Evolutionary conservation across 2,329 filamentous ascomycete genomes (phyloP), one percentile per base, ranked within the genome.

Genomic region (Aureobasidium sp.): DNA sequence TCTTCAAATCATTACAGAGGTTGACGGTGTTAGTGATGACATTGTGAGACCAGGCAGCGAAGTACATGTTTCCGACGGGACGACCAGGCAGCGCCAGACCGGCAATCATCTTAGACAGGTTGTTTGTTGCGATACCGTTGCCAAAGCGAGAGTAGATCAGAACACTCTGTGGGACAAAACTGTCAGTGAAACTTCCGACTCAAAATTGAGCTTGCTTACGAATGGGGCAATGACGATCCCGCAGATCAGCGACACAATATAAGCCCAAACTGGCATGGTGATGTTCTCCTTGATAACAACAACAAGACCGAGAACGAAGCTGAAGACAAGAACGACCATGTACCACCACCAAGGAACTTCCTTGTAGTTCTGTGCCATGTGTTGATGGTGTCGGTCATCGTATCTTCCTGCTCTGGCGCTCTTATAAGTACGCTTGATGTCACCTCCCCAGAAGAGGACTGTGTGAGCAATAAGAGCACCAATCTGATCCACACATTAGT

Each of bases 111-210:
- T 84, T 83, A 23, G 81, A 84, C 42, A 85, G 63, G 62, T 84
- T 82, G 67, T 84, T 84, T 2, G 82, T 84, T 8, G 80, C 80
- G 37, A 84, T 83, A 13, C 82, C 82, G 50, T 80, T 84, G 10
- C 82, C 82, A 44, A 75, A 84, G 0, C 80, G 75, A 2, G 80
- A 78, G 62, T 78, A 82, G 0, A 84, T 73, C 2, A 84, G 67
- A 0, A 75, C 78, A 64, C 81, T 84, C 66, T 67, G 37, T 15
- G 6, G 2, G 10, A 23, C 15, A 6, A 47, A 5, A 5, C 8
- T 1, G 41, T 48, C n/a, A 61, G 42, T 20, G 20, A 20, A 20
- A 20, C 20, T 20, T 20, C 20, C 20, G 20, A 20, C 20, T 20
- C 20, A 20, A 20, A 5, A 8, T 36, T 5, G 3, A 10, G 20